phyloP scores from a whole-genome alignment of 2,329 filamentous ascomycete species.

The Dactylellina sp. region DNA sequence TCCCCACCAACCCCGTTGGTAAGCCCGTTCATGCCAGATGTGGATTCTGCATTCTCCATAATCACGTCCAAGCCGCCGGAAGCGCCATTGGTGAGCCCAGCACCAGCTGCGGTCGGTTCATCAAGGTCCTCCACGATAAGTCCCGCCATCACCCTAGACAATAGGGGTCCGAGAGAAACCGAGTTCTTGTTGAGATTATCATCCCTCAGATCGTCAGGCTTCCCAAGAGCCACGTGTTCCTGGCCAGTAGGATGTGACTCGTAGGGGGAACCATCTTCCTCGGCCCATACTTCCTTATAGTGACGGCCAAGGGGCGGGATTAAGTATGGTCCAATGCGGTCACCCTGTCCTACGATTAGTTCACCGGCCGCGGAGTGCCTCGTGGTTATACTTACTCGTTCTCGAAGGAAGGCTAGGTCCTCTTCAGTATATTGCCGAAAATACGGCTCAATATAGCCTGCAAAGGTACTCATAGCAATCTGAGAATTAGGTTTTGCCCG shows the following conservation, averaged over 20 bases:
- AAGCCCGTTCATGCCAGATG: constrained; percentile 62
- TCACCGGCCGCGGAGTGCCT: not conserved
- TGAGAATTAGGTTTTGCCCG: constrained; percentile 93
- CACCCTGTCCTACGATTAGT: constrained; percentile 68
- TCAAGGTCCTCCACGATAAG: constrained; percentile 78
- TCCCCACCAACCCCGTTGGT: constrained; percentile 61
- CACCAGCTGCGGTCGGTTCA: constrained; percentile 27
- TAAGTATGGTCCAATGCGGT: constrained; percentile 83
- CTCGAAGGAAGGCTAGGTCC: constrained; percentile 90
- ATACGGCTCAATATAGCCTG: constrained; percentile 90
- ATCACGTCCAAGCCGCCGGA: constrained; percentile 59
- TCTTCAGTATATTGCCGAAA: constrained; percentile 91
- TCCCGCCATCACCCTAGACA: constrained; percentile 81
- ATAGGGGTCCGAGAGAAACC: constrained; percentile 86
- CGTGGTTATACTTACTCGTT: constrained; percentile 69
- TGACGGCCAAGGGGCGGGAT: constrained; percentile 87
- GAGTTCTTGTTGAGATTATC: constrained; percentile 88
- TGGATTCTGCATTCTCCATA: constrained; percentile 55
- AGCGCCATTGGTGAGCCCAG: constrained; percentile 64
- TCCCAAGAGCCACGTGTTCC: constrained; percentile 67
- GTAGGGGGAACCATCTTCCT: constrained; percentile 86
- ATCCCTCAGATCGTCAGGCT: constrained; percentile 87
- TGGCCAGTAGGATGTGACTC: constrained; percentile 44
- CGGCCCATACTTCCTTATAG: constrained; percentile 91
- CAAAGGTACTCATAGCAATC: constrained; percentile 92